phyloP scores from a whole-genome alignment of 208 protist genomes.

The Vickermania spadyakhi region DNA sequence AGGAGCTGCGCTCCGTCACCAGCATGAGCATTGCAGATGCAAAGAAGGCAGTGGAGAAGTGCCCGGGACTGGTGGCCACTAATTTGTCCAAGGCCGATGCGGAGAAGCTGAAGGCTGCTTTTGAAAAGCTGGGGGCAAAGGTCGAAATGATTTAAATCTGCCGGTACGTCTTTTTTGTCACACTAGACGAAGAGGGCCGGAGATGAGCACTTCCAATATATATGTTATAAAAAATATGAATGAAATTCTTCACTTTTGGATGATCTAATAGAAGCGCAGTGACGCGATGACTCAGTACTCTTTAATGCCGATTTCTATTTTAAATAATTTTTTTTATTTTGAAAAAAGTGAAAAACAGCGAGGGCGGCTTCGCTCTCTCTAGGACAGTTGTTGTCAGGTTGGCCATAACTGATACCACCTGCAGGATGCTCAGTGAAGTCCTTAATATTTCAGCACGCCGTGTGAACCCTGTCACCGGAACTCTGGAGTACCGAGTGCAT shows the following conservation, averaged over 20 bases:
- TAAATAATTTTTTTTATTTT: no score
- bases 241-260: constrained; percentile 4
- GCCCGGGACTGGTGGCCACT: constrained; percentile 76
- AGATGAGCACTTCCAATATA: not conserved
- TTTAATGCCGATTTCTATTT: no score
- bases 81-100: constrained; percentile 84
- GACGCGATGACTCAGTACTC: no score
- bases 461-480: constrained; percentile 30
- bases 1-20: constrained; percentile 84
- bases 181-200: no score
- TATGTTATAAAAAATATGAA: constrained; percentile 6
- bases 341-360: no score
- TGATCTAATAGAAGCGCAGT: no score
- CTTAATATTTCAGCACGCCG: constrained; percentile 24
- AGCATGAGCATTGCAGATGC: constrained; percentile 80
- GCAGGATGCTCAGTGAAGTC: no score
- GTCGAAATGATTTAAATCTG: constrained; percentile 74
- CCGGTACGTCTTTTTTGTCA: constrained; percentile 1
- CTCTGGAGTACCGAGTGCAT: constrained; percentile 51
- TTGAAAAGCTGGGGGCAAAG: constrained; percentile 82
- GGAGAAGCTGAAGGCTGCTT: constrained; percentile 83
- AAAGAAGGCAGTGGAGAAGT: constrained; percentile 87
- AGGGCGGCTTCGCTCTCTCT: no score
- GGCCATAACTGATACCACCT: no score
- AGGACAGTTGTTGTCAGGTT: no score